These are phyloP conservation scores for Phytopythium vexans DNA, from an alignment of 352 stramenopile species.

Conservation along the genomic window DNA sequence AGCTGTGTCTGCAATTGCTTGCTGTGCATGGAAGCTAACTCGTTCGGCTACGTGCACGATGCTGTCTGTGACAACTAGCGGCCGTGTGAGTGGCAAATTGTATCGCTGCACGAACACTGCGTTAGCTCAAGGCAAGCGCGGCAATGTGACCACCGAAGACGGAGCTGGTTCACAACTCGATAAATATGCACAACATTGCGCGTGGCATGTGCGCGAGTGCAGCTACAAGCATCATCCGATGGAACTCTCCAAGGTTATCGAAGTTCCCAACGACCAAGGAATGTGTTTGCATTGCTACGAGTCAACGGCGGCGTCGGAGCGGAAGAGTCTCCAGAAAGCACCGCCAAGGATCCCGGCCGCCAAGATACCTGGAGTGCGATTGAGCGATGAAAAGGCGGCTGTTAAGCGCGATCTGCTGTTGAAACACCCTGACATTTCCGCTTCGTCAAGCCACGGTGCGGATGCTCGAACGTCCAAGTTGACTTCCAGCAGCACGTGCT, in stretches of 20 bases:
- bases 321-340: constrained; percentile 42
- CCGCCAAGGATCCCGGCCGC: constrained; percentile 29
- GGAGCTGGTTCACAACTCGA: too few relatives aligned
- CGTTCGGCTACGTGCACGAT: neutral
- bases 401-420: constrained; percentile 15
- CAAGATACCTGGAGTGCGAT: constrained; percentile 42
- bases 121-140: neutral
- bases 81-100: constrained; percentile 39
- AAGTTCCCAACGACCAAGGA: constrained; percentile 55
- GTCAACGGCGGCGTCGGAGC: constrained; percentile 31
- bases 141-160: neutral
- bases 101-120: constrained; percentile 46
- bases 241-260: constrained; percentile 40
- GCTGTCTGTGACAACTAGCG: constrained; percentile 10
- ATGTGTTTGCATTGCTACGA: constrained; percentile 63
- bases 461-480: neutral
- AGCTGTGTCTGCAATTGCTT: neutral
- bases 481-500: constrained; percentile 16
- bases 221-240: constrained; percentile 36
- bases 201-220: constrained; percentile 58
- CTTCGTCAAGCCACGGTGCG: too few relatives aligned
- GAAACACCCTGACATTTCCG: constrained; percentile 8
- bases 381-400: constrained; percentile 14
- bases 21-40: neutral
- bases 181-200: constrained; percentile 17